phyloP scores from a whole-genome alignment of 2,329 filamentous ascomycete genomes.

The Fusarium poae region DNA sequence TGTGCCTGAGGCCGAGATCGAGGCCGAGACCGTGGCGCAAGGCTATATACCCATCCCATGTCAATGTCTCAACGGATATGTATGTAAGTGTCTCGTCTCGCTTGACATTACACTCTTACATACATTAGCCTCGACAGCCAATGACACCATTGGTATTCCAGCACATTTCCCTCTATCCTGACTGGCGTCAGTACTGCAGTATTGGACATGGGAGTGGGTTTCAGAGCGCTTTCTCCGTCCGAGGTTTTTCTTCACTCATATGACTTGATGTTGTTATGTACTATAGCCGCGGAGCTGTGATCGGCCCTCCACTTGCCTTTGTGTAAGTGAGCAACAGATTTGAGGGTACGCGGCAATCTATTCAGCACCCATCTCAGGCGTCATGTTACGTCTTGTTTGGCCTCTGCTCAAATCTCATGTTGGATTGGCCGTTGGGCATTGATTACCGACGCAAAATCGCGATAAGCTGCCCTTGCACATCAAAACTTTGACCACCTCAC shows the following conservation, averaged over 20 bases:
- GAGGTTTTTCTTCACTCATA: slow-evolving; percentile 14
- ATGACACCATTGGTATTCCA: slow-evolving; percentile 27
- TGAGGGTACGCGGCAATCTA: slow-evolving; percentile 7
- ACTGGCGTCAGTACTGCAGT: not conserved
- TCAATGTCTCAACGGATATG: not conserved
- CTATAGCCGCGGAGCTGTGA: slow-evolving; percentile 8
- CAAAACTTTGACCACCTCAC: slow-evolving; percentile 31
- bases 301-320: slow-evolving; percentile 24
- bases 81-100: slow-evolving; percentile 34
- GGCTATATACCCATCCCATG: slow-evolving; percentile 4
- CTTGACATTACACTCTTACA: slow-evolving; percentile 18
- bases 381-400: slow-evolving; percentile 4
- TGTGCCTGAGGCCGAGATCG: slow-evolving; percentile 32
- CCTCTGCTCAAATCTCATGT: slow-evolving; percentile 1
- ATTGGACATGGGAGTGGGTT: slow-evolving; percentile 13
- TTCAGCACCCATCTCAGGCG: not conserved
- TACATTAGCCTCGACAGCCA: slow-evolving; percentile 23
- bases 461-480: slow-evolving; percentile 33
- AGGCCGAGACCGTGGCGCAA: slow-evolving; percentile 25
- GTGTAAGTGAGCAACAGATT: slow-evolving; percentile 21
- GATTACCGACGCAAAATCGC: slow-evolving; percentile 26
- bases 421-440: slow-evolving; percentile 15
- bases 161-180: slow-evolving; percentile 8
- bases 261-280: slow-evolving; percentile 19
- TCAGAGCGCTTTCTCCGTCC: slow-evolving; percentile 29